Evolutionary conservation across 2,329 filamentous ascomycete genomes (phyloP).

Genomic region (Nemania sp.): DNA sequence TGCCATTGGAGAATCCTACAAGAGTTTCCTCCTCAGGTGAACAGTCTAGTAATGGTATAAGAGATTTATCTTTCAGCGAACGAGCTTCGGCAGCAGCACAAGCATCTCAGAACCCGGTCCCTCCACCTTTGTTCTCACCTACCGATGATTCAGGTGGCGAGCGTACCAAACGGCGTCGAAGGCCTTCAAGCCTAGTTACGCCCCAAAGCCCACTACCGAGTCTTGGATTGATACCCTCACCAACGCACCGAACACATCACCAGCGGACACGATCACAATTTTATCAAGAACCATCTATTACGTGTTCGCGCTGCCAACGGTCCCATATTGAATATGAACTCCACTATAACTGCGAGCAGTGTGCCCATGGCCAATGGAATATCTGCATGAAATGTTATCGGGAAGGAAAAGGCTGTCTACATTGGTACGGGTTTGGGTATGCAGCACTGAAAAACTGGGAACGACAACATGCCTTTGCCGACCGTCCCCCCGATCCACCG

Average conservation of each 20-base stretch:
- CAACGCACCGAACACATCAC: conserved; percentile 49
- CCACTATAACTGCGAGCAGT: conserved; percentile 84
- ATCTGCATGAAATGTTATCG: conserved; percentile 87
- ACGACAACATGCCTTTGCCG: conserved; percentile 57
- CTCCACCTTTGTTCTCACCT: conserved; percentile 35
- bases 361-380: conserved; percentile 78
- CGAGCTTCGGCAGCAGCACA: conserved; percentile 47
- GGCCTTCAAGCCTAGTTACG: conserved; percentile 57
- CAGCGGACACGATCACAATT: conserved; percentile 61
- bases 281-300: conserved; percentile 77
- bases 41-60: conserved; percentile 39
- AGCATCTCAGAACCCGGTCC: conserved; percentile 31
- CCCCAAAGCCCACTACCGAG: conserved; percentile 50
- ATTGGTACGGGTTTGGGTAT: conserved; percentile 90
- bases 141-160: conserved; percentile 40
- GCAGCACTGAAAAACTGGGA: conserved; percentile 77
- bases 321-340: conserved; percentile 84
- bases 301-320: conserved; percentile 77
- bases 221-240: conserved; percentile 50
- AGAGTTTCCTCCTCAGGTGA: conserved; percentile 41
- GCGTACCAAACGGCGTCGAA: conserved; percentile 47
- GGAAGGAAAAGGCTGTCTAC: conserved; percentile 77
- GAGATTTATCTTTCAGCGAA: conserved; percentile 54
- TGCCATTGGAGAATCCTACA: conserved; percentile 49
- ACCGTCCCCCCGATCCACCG: conserved; percentile 58